A percentile compares a stretch with the other conserved stretches of the same genome.
phyloP scores from a whole-genome alignment of 2,329 filamentous ascomycete genomes.

The Botrytis cinerea region DNA sequence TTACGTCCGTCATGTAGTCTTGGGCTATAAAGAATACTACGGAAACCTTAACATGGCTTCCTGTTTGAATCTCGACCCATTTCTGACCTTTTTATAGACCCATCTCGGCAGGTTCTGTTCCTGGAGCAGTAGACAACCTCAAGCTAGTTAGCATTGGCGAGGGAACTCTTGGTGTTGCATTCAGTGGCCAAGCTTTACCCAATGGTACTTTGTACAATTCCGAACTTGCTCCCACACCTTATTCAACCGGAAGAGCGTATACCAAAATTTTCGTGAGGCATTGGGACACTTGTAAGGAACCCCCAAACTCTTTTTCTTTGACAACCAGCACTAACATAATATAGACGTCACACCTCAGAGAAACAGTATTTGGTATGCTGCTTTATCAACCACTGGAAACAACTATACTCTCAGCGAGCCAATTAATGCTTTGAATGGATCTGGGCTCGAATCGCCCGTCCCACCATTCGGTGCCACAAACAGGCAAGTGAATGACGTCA shows the following conservation, averaged over 20 bases:
- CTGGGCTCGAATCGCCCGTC: conserved; percentile 34
- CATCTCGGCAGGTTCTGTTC: conserved; percentile 31
- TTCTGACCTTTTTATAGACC: conserved; percentile 28
- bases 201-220: conserved; percentile 36
- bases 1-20: background rate
- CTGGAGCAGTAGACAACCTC: conserved; percentile 34
- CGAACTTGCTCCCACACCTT: conserved; percentile 27
- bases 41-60: no score
- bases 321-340: background rate
- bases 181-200: conserved; percentile 31
- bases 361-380: conserved; percentile 37
- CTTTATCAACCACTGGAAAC: conserved; percentile 27
- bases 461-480: conserved; percentile 32
- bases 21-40: background rate
- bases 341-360: conserved; percentile 31
- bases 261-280: conserved; percentile 35
- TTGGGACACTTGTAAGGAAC: conserved; percentile 35
- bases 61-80: background rate
- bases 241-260: conserved; percentile 31
- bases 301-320: background rate
- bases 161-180: conserved; percentile 30
- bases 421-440: conserved; percentile 35
- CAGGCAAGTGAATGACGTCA: conserved; percentile 25
- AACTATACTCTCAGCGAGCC: conserved; percentile 34
- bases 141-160: conserved; percentile 29